Conservation (phyloP, 2,329 filamentous ascomycete genomes). For the Fusarium anguioides region DNA sequence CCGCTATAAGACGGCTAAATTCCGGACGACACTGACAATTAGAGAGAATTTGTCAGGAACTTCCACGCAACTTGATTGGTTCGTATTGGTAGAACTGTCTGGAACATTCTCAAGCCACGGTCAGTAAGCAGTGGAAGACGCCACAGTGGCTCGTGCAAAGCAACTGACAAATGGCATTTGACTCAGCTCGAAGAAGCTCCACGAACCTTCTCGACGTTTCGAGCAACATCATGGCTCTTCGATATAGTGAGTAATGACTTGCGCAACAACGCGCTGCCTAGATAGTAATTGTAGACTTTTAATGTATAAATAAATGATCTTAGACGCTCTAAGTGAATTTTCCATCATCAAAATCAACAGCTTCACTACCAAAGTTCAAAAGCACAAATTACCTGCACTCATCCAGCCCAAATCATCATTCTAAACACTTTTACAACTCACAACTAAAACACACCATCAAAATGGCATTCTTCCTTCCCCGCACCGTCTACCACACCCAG, state of each 20-base stretch:
- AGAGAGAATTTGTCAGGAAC: not conserved
- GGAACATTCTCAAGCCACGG: not conserved
- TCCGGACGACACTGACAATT: no score
- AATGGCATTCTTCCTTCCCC: constrained; percentile 31
- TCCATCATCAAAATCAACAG: not conserved
- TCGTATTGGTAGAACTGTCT: not conserved
- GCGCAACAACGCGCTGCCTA: constrained; percentile 9
- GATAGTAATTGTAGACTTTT: fast-evolving
- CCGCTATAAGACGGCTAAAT: no score
- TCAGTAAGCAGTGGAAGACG: not conserved
- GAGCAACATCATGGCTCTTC: constrained; percentile 4
- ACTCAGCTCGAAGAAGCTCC: not conserved
- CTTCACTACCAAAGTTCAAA: not conserved
- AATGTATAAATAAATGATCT: constrained; percentile 2
- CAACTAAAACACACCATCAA: not conserved
- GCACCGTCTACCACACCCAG: constrained; percentile 12
- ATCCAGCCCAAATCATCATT: not conserved
- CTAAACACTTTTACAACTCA: not conserved
- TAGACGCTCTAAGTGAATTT: not conserved
- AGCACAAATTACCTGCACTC: not conserved
- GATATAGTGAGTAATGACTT: constrained; percentile 11
- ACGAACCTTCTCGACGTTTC: constrained; percentile 9
- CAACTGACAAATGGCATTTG: constrained; percentile 13
- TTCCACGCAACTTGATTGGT: not conserved
- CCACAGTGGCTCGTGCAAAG: not conserved